Conservation (phyloP, 345 rosid species). For the Orychophragmus violaceus region DNA sequence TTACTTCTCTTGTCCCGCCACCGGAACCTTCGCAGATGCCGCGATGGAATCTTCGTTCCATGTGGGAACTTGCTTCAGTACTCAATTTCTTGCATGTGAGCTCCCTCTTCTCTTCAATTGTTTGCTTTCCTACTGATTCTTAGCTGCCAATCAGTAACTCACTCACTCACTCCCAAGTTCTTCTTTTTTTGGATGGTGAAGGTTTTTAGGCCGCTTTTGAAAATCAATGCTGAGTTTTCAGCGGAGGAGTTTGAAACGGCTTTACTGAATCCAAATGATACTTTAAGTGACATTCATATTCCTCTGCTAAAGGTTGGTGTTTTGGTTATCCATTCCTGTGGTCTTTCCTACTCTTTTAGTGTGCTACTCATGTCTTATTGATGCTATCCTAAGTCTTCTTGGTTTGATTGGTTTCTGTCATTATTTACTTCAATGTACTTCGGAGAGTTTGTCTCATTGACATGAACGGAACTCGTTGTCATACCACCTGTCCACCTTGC, state of each 20-base stretch:
- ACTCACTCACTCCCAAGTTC: neutral
- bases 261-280: constrained; percentile 75
- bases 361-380: neutral
- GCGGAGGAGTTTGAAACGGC: constrained; percentile 98
- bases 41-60: constrained; percentile 91
- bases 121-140: neutral
- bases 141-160: constrained; percentile 11
- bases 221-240: constrained; percentile 77
- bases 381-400: neutral
- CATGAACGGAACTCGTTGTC: neutral
- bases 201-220: constrained; percentile 88
- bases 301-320: constrained; percentile 89
- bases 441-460: constrained; percentile 11
- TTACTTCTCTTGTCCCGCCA: constrained; percentile 67
- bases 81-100: constrained; percentile 98
- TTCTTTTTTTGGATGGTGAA: constrained; percentile 24
- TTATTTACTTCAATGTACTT: constrained; percentile 1
- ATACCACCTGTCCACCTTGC: neutral
- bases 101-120: constrained; percentile 9
- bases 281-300: constrained; percentile 86
- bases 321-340: constrained; percentile 8
- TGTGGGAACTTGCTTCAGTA: constrained; percentile 97
- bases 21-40: constrained; percentile 84
- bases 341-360: constrained; percentile 3
- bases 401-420: neutral